Percentiles rank a stretch among this genome's conserved stretches.
phyloP scores from a whole-genome alignment of 139 green algal species.

The Closterium sp. region DNA sequence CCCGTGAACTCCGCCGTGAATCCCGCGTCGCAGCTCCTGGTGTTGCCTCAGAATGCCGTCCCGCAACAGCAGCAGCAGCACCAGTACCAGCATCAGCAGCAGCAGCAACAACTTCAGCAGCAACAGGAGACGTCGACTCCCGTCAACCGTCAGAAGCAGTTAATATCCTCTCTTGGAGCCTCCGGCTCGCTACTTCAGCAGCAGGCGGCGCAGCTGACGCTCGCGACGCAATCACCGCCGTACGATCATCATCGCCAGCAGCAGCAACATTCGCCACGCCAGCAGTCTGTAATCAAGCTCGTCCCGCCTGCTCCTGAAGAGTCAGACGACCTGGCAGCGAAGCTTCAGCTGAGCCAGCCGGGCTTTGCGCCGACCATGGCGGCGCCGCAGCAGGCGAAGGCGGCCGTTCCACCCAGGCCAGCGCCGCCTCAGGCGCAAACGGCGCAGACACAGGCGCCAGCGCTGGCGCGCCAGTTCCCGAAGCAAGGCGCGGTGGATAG shows the following conservation, averaged over 20 bases:
- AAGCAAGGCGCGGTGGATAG: background rate
- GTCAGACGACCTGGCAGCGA: background rate
- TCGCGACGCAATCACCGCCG: background rate
- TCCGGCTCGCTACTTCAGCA: background rate
- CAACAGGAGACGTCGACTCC: background rate
- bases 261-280: background rate
- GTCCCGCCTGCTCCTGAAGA: background rate
- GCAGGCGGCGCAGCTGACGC: background rate
- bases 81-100: background rate
- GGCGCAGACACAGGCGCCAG: background rate
- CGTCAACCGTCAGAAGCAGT: background rate
- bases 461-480: background rate
- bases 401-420: background rate
- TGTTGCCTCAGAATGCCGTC: background rate
- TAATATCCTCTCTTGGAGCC: background rate
- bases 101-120: background rate
- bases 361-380: background rate
- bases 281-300: background rate
- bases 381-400: background rate
- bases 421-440: background rate
- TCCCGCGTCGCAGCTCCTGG: background rate
- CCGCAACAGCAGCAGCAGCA: constrained; percentile 18
- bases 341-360: background rate
- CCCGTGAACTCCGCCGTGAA: background rate
- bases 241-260: background rate